These are phyloP conservation scores for Lasiodiplodia gonubiensis DNA, from an alignment of 2,329 filamentous ascomycete genomes.

Conservation along the genomic window DNA sequence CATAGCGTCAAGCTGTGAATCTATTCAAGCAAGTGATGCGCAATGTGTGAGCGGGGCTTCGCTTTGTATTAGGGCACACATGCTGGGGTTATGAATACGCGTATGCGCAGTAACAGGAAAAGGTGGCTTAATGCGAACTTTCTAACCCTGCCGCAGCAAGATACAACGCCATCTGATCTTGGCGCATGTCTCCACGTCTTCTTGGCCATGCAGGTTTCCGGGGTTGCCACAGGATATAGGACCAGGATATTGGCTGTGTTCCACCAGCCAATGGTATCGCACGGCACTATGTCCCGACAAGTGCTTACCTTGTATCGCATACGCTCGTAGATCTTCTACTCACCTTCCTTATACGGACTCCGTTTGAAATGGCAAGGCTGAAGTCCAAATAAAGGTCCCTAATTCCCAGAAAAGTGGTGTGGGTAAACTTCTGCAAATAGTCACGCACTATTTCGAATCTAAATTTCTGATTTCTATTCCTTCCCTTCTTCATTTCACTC, in stretches of 20 bases:
- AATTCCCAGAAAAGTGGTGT: not conserved
- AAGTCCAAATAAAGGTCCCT: slow-evolving; percentile 5
- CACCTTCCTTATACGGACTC: not conserved
- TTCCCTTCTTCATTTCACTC: not conserved
- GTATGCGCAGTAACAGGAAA: not conserved
- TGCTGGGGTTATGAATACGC: too few relatives aligned
- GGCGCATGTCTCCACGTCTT: not conserved
- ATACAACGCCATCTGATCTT: not conserved
- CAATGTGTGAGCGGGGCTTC: not conserved
- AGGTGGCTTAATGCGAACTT: not conserved
- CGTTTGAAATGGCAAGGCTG: not conserved
- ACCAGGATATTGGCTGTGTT: not conserved
- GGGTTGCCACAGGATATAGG: not conserved
- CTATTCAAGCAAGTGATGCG: not conserved
- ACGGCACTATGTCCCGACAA: not conserved
- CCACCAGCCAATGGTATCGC: not conserved
- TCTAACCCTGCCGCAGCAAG: not conserved
- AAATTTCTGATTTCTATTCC: not conserved
- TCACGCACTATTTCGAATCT: not conserved
- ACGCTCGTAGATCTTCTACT: not conserved
- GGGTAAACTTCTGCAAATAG: not conserved
- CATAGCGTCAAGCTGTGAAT: not conserved
- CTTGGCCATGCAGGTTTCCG: slow-evolving; percentile 4
- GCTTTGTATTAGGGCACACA: not conserved
- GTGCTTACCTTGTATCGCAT: not conserved